Evolutionary conservation across 805 yeast species (phyloP).

Genomic region (Candida ascalaphidarum): DNA sequence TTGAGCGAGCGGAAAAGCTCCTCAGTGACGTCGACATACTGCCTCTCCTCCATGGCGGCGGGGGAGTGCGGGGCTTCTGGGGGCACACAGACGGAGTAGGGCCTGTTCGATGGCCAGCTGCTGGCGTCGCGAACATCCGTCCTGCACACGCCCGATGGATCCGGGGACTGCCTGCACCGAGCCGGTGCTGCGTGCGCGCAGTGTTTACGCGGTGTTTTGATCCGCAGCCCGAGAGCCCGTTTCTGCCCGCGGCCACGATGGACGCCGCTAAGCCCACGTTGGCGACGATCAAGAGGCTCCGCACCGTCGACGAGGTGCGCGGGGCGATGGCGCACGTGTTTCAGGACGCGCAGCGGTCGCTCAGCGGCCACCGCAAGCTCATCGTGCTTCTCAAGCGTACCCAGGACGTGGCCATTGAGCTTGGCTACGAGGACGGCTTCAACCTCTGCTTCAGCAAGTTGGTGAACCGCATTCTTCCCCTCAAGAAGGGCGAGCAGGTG

Average conservation of each 20-base stretch:
- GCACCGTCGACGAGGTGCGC: slow-evolving; percentile 13
- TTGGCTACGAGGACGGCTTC: slow-evolving; percentile 52
- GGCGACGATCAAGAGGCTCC: slow-evolving; percentile 10
- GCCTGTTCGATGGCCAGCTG: too few relatives aligned
- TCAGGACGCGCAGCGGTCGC: slow-evolving; percentile 68
- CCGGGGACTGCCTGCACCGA: too few relatives aligned
- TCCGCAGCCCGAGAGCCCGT: too few relatives aligned
- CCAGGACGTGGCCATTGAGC: slow-evolving; percentile 44
- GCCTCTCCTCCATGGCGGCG: too few relatives aligned
- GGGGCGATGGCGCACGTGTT: slow-evolving; percentile 57
- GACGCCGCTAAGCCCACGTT: too few relatives aligned
- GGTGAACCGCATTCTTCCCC: slow-evolving; percentile 55
- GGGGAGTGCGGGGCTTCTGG: too few relatives aligned
- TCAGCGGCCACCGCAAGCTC: slow-evolving; percentile 72
- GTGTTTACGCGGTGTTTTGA: too few relatives aligned
- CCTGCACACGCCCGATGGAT: too few relatives aligned
- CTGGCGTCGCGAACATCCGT: too few relatives aligned
- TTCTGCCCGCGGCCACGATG: too few relatives aligned
- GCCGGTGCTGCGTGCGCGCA: too few relatives aligned
- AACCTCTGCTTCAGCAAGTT: slow-evolving; percentile 50
- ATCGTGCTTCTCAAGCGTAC: slow-evolving; percentile 53
- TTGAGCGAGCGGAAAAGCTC: slow-evolving; percentile 34
- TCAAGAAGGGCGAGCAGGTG: slow-evolving; percentile 59
- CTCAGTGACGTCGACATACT: slow-evolving; percentile 48
- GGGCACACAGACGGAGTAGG: too few relatives aligned